A percentile compares a stretch with the other conserved stretches of the same genome.
Evolutionary conservation across 352 stramenopile genomes (phyloP).

Genomic region (Phytophthora nicotianae): DNA sequence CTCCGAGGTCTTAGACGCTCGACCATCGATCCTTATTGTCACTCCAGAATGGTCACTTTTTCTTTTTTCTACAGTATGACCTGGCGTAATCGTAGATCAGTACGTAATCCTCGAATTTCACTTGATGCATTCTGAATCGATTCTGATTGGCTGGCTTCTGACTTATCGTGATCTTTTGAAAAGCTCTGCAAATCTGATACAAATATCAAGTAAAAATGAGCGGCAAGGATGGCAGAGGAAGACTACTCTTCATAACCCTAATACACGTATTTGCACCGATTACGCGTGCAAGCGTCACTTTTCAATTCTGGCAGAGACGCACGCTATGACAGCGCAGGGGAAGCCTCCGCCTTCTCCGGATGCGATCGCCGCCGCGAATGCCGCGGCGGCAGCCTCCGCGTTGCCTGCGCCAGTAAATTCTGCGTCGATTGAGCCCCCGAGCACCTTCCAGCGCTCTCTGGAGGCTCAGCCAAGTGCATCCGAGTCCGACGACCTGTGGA

Average conservation of each 20-base stretch:
- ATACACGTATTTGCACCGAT: constrained; percentile 15
- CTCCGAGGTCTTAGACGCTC: too few relatives aligned
- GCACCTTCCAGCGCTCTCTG: constrained; percentile 1
- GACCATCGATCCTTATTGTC: too few relatives aligned
- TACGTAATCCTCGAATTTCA: constrained; percentile 16
- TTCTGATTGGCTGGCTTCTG: background rate
- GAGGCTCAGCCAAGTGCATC: constrained; percentile 13
- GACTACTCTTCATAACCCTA: constrained; percentile 10
- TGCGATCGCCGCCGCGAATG: constrained; percentile 34
- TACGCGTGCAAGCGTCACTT: constrained; percentile 13
- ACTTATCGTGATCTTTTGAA: background rate
- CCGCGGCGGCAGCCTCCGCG: constrained; percentile 19
- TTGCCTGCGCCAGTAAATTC: constrained; percentile 8
- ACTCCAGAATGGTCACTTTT: too few relatives aligned
- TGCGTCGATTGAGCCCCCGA: constrained; percentile 8
- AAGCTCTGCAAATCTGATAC: background rate
- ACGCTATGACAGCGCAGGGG: constrained; percentile 2
- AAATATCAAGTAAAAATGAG: constrained; percentile 5
- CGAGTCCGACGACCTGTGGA: constrained; percentile 36
- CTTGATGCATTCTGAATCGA: background rate
- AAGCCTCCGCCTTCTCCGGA: constrained; percentile 23
- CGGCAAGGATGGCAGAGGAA: constrained; percentile 6
- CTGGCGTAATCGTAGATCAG: background rate
- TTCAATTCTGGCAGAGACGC: constrained; percentile 20
- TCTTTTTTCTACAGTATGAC: constrained; percentile 3